Conservation (phyloP, 2,329 filamentous ascomycete genomes). For the Trichoderma afroharzianum region DNA sequence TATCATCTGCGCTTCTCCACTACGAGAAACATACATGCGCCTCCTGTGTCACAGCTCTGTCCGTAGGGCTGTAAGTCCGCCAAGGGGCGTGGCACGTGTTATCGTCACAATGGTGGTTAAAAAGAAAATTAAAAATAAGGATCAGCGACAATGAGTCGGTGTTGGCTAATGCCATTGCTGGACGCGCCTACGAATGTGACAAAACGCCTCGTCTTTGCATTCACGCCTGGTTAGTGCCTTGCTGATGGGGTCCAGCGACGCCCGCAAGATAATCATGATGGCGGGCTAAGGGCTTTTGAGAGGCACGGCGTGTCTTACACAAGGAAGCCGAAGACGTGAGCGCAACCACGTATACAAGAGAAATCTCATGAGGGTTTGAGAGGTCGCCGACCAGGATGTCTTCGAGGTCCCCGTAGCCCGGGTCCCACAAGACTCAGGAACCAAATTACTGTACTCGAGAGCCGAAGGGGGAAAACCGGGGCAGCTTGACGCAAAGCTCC, state of each 20-base stretch:
- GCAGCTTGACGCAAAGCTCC: not conserved
- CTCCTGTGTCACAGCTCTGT: conserved; percentile 11
- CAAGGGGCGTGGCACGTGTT: not conserved
- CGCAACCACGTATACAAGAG: not conserved
- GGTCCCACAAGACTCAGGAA: conserved; percentile 9
- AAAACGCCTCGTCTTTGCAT: not conserved
- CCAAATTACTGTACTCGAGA: conserved; percentile 1
- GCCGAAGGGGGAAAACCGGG: not conserved
- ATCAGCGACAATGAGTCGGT: not conserved
- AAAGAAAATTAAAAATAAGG: not conserved
- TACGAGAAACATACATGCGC: not conserved
- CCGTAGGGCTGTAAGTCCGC: conserved; percentile 4
- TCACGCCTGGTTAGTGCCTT: not conserved
- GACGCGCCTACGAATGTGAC: too few species aligned
- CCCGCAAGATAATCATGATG: conserved; percentile 7
- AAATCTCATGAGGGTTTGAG: not conserved
- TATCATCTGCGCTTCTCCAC: conserved; percentile 6
- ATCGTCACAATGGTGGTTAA: not conserved
- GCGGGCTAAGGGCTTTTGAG: not conserved
- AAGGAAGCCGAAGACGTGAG: not conserved
- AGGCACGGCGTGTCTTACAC: conserved; percentile 9
- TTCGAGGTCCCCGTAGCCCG: conserved; percentile 12
- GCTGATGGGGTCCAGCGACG: not conserved
- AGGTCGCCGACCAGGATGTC: conserved; percentile 12
- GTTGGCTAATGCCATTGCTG: not conserved